Conservation (phyloP, 2,329 filamentous ascomycete genomes). For the Alternaria postmessia region DNA sequence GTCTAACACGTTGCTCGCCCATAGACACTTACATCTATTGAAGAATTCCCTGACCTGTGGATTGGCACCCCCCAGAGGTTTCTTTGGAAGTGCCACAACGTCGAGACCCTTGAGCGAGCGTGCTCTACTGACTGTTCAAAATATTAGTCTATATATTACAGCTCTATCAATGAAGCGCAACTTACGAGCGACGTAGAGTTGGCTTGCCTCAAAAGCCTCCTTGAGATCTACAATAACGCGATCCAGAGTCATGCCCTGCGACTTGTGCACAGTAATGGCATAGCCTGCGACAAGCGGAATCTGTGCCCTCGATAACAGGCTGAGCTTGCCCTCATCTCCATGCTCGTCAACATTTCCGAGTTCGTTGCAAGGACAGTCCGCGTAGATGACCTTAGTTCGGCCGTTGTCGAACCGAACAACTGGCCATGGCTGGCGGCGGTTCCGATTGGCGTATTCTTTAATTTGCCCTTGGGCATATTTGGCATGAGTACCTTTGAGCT, state of each 20-base stretch:
- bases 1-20: background rate
- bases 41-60: constrained; percentile 47
- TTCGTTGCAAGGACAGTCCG: constrained; percentile 60
- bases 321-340: constrained; percentile 40
- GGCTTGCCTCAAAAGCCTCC: constrained; percentile 63
- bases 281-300: constrained; percentile 68
- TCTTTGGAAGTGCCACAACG: constrained; percentile 43
- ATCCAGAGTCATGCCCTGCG: constrained; percentile 67
- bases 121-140: constrained; percentile 60
- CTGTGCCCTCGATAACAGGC: constrained; percentile 64
- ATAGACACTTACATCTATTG: background rate
- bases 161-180: background rate
- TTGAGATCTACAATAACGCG: constrained; percentile 64
- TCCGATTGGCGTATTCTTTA: constrained; percentile 49
- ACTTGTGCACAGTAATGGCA: constrained; percentile 71
- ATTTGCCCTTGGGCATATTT: constrained; percentile 50
- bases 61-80: constrained; percentile 36
- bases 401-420: constrained; percentile 64
- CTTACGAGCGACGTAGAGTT: constrained; percentile 67
- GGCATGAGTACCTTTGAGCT: constrained; percentile 51
- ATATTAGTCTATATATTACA: constrained; percentile 6
- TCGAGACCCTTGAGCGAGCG: constrained; percentile 60
- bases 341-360: constrained; percentile 50
- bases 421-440: constrained; percentile 55
- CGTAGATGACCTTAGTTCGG: constrained; percentile 55